Conservation (phyloP, 305 asterid species). For the Fraxinus baroniana region DNA sequence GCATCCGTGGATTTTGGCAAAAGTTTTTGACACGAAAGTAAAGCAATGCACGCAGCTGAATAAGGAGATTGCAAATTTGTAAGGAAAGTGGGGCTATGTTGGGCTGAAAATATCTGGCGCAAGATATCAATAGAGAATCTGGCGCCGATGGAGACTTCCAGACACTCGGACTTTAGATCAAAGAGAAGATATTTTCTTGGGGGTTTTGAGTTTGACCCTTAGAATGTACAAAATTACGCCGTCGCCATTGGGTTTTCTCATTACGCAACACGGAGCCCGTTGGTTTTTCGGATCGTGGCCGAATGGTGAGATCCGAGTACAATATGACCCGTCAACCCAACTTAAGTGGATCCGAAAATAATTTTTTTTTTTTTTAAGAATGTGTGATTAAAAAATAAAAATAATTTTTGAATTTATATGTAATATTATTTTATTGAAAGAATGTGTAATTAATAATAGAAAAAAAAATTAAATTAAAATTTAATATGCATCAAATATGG, state of each 20-base stretch:
- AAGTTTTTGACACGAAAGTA: background rate
- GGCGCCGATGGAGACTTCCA: slow-evolving; percentile 27
- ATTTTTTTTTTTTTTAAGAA: too few species aligned
- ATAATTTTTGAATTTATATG: too few species aligned
- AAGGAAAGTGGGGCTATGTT: background rate
- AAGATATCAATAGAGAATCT: slow-evolving; percentile 1
- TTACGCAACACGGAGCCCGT: background rate
- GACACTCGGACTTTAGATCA: slow-evolving; percentile 1
- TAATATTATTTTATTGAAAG: too few species aligned
- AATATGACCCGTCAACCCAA: background rate
- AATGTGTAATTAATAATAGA: too few species aligned
- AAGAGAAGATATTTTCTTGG: slow-evolving; percentile 30
- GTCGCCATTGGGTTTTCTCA: slow-evolving; percentile 18
- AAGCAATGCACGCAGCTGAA: background rate
- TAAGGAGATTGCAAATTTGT: background rate
- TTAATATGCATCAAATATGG: too few species aligned
- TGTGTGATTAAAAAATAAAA: too few species aligned
- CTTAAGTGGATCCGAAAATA: background rate
- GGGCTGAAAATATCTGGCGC: slow-evolving; percentile 34
- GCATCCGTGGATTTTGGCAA: background rate
- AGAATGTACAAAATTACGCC: background rate
- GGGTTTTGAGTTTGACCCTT: background rate
- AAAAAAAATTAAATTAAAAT: too few species aligned
- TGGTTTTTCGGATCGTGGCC: background rate
- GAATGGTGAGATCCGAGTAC: background rate